Evolutionary conservation across 164 flowering plant genomes (phyloP), one percentile per base, ranked within the genome.

Genomic region (Nymphaea colorata): DNA sequence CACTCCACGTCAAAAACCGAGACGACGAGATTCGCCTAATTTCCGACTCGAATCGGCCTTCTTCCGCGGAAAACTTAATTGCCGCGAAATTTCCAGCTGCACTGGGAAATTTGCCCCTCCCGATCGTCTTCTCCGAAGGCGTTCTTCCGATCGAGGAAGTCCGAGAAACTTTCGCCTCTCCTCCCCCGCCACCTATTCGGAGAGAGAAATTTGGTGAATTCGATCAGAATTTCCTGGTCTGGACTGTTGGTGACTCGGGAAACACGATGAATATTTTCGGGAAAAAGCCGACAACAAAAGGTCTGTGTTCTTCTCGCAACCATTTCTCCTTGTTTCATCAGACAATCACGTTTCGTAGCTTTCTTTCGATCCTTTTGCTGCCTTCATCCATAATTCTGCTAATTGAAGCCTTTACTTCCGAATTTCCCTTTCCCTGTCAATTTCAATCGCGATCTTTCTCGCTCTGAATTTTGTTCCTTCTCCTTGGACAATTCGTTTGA

Each of bases 271-370:
- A 90, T 71, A 73, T 87, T 75, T 90, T 90, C 80, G 68, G 79
- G 61, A 90, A 79, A 57, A 90, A 90, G 76, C 87, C 96, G 63
- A 81, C 85, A 0, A 79, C 93, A 47, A 90, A 83, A 87, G 96
- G 96, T 86, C 70, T 43, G 66, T 68, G n/a, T 47, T 47, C 55
- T 47, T 47, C 55, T 47, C 36, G 36, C 36, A 25, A 25, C 36
- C 36, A 0, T 25, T 47, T 47, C 7, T 47, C 12, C 11, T 47
- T 47, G 12, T 47, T 47, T 47, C 55, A 47, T 47, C 55, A 2
- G 11, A 7, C 2, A 47, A 47, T 47, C 55, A 7, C 55, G 55
- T 47, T 47, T 47, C 55, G 7, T 14, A 4, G 2, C 55, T 7
- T 47, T 47, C 55, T 47, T 47, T 47, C 5, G 7, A 6, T 47